Percentiles rank a stretch among this genome's conserved stretches.
phyloP scores from a whole-genome alignment of 768 basidiomycete genomes.

The Mycena polygramma region DNA sequence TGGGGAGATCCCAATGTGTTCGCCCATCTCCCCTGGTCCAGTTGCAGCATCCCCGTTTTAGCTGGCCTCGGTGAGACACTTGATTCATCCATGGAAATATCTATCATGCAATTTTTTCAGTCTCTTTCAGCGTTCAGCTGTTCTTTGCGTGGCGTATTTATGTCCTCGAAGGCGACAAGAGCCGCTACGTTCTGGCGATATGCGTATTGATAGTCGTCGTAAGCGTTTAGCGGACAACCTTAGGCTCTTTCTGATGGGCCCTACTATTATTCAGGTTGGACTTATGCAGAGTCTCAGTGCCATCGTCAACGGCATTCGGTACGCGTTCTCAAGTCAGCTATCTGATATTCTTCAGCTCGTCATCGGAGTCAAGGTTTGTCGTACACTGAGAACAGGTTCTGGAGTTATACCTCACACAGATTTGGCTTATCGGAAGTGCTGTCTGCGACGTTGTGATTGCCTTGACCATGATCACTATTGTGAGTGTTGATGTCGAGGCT shows the following conservation, averaged over 20 bases:
- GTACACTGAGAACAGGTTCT: no score
- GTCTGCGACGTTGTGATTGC: conserved; percentile 25
- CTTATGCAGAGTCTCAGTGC: conserved; percentile 21
- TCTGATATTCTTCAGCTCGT: neutral
- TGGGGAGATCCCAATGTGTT: conserved; percentile 39
- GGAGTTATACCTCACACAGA: neutral
- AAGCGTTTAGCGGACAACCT: neutral
- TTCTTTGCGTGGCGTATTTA: conserved; percentile 33
- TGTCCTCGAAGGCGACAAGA: conserved; percentile 13
- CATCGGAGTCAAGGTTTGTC: conserved; percentile 27
- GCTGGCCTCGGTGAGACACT: conserved; percentile 36
- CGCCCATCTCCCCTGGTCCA: conserved; percentile 37
- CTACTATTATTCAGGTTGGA: conserved; percentile 8
- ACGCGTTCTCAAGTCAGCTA: neutral
- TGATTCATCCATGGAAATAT: neutral
- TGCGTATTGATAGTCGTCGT: neutral
- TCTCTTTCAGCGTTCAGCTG: conserved; percentile 19
- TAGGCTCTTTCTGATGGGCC: neutral
- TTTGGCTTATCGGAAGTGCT: conserved; percentile 35
- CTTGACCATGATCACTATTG: conserved; percentile 18
- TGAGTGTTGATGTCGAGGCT: neutral
- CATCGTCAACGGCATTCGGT: conserved; percentile 13
- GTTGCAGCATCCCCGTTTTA: conserved; percentile 34
- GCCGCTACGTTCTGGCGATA: conserved; percentile 1
- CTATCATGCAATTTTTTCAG: neutral